A percentile compares a stretch with the other conserved stretches of the same genome.
These are phyloP conservation scores for Cladosporium halotolerans DNA, from an alignment of 2,329 filamentous ascomycete species.

Conservation along the genomic window DNA sequence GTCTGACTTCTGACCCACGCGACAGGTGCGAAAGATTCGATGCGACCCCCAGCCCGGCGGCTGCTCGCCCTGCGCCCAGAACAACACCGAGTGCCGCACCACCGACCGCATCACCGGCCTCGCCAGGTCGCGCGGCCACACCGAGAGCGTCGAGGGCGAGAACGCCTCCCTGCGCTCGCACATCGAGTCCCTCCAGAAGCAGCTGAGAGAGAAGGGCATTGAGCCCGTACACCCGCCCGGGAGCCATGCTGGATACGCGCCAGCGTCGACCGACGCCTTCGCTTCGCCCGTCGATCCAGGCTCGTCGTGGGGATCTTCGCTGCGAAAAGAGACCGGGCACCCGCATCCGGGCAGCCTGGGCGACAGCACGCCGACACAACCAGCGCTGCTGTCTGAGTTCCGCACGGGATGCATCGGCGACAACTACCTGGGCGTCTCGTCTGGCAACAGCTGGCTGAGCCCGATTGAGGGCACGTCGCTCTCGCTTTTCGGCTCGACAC, in stretches of 20 bases:
- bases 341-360: neutral
- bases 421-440: conserved; percentile 60
- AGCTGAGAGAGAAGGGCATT: conserved; percentile 55
- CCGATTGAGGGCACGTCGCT: conserved; percentile 70
- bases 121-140: conserved; percentile 70
- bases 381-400: conserved; percentile 38
- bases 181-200: conserved; percentile 61
- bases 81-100: conserved; percentile 71
- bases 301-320: neutral
- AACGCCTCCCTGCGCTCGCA: conserved; percentile 61
- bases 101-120: conserved; percentile 82
- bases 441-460: conserved; percentile 59
- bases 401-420: conserved; percentile 47
- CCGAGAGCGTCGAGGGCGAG: conserved; percentile 69
- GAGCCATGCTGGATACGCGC: conserved; percentile 5
- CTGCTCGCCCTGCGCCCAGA: conserved; percentile 73
- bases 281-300: neutral
- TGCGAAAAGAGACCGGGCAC: neutral
- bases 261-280: neutral
- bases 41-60: conserved; percentile 76
- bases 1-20: conserved; percentile 2
- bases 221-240: conserved; percentile 37
- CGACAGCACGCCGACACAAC: neutral
- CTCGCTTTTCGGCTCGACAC: conserved; percentile 72
- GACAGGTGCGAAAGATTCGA: conserved; percentile 73